Percentiles rank a stretch among this genome's conserved stretches.
These are phyloP conservation scores for Dryadomyces quercivorus DNA, from an alignment of 2,329 filamentous ascomycete species.

Conservation along the genomic window DNA sequence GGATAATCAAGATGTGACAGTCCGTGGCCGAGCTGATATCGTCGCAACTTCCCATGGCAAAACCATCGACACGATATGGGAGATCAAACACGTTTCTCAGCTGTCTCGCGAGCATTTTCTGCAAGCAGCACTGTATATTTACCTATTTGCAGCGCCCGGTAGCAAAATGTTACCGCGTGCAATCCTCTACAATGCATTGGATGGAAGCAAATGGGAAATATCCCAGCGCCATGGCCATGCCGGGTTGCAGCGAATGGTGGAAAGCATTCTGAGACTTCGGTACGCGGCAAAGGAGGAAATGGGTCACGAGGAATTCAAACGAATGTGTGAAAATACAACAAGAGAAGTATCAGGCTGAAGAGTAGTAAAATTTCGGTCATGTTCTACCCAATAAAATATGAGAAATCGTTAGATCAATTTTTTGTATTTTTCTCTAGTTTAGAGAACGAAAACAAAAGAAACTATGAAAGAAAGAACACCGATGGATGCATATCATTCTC, in stretches of 20 bases:
- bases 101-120: neutral
- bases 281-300: neutral
- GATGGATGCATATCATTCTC: too few relatives aligned
- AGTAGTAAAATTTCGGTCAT: too few relatives aligned
- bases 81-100: neutral
- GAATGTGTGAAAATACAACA: neutral
- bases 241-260: neutral
- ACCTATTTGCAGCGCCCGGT: neutral
- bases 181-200: slow-evolving; percentile 1
- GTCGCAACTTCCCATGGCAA: neutral
- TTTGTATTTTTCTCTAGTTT: too few relatives aligned
- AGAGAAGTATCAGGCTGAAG: neutral
- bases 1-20: neutral
- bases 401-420: too few relatives aligned
- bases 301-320: neutral
- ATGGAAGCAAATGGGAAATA: slow-evolving; percentile 1
- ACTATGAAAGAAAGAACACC: too few relatives aligned
- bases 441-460: too few relatives aligned
- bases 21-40: neutral
- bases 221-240: neutral
- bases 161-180: neutral
- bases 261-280: neutral
- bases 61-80: neutral
- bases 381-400: too few relatives aligned
- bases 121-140: neutral